Base-by-base conservation (phyloP, 2,329 filamentous ascomycete species). In the Paecilomyces niveus region DNA sequence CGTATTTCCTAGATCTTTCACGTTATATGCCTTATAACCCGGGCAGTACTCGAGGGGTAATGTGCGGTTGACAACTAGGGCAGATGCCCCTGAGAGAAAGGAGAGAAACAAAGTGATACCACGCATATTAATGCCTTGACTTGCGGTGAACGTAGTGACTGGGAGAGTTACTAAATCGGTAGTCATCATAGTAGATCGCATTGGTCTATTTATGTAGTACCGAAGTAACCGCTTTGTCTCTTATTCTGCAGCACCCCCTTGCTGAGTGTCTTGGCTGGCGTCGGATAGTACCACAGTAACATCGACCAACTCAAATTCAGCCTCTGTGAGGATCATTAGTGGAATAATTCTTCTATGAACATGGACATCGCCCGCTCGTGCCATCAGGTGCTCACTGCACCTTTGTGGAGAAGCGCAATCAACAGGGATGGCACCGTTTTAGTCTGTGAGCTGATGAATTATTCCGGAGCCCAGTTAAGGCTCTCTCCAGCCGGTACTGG, bases 1-100 rank as follows among this genome's bases (percentile, higher is more conserved):
- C 8, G 84, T 84, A 54, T 62, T 63, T 13, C 59, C 62, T 5
- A 62, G 60, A 54, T 74, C 63, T 26, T 70, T 63, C 22, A 76
- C 63, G 61, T 75, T 74, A 13, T 64, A 66, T 33, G 69, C 73
- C 33, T 65, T 70, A 59, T 77, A 77, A 9, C 74, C 74, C 18
- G 75, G 73, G 54, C 74, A 77, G 7, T 29, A 7, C 22, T 52
- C 22, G 11, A 52, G 50, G 10, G 50, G 50, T 8, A 52, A 52
- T 6, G 22, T n/a, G 22, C 3, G 10, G 10, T 29, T 29, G 24
- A n/a, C 21, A 24, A 13, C 50, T 29, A 52, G 50, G 21, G 26
- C 50, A 2, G 22, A 9, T 52, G 50, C 50, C 26, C 22, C 21
- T 7, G 26, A 24, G 21, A 52, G 21, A 13, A 52, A 10, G 11